Base-by-base conservation (phyloP, 164 flowering plant species). In the Cinnamomum micranthum region DNA sequence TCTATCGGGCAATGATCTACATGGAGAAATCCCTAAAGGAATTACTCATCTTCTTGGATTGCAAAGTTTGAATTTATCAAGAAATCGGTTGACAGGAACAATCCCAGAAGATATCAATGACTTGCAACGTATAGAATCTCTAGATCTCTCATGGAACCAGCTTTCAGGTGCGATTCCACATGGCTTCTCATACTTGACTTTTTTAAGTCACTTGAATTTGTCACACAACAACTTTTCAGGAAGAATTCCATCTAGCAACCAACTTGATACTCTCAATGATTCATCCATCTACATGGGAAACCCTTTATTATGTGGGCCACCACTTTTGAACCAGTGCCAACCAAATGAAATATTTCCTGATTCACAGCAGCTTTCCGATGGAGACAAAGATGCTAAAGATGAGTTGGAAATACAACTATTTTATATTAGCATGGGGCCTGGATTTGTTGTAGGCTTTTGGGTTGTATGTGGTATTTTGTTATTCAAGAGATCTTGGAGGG, bases 401-500 rank as follows among this genome's bases (percentile, higher is more conserved):
- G 20, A 17, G 13, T 17, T 12, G 25, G 19, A 24, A 50, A 25
- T 47, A 22, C 6, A 9, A 9, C 62, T 41, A n/a, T 75, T 75
- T 50, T 75, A 50, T 70, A 11, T 14, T 28, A 17, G 77, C 47
- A 69, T 75, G 24, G 62, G 10, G 47, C 66, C n/a, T 28, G 79
- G 71, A 25, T 72, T 68, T 77, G 72, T 60, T 9, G 62, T 58
- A 3, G 72, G 79, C 1, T 72, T 72, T 62, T 73, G 64, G 65
- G 70, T 35, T 27, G 23, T 73, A 2, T 73, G 62, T 13, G 63
- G 68, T 14, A 3, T 22, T 62, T 52, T 77, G 6, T 2, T 73
- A 1, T 62, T 73, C 27, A 77, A 77, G 19, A 73, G 73, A 33
- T 12, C 51, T 19, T 77, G 80, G 76, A 68, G 80, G 73, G 2